Evolutionary conservation across 768 basidiomycete genomes (phyloP), one percentile per base, ranked within the genome.

Genomic region (Neoboletus magnificus): DNA sequence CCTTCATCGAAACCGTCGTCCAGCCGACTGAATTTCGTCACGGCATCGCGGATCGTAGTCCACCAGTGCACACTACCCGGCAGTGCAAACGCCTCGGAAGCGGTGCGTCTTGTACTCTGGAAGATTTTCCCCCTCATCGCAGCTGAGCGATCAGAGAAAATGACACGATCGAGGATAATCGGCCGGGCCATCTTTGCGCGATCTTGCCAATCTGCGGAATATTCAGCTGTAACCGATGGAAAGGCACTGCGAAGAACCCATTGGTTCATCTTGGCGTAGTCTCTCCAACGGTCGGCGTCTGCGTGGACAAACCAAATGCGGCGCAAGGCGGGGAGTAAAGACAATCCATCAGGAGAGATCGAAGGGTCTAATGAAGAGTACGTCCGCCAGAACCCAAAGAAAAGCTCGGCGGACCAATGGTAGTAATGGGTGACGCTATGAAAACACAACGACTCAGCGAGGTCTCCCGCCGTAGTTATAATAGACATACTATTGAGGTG

Each of bases 221-320:
- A 95, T 70, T 95, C 93, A 74, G 89, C 83, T 1, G 83, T 81
- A 51, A 84, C 76, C 3, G 86, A 89, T 2, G 94, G 94, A 70
- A 96, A 93, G 54, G 84, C 80, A 30, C 84, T 81, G 46, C 87
- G 86, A 25, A 91, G 76, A 45, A 94, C 82, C 79, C 83, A 91
- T 74, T 94, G 83, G 70, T 96, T 96, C 93, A 97, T 93, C 35
- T 78, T 74, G 7, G 94, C 85, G 59, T 94, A 93, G 72, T 97
- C 94, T 20, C 91, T 83, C 93, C 93, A 97, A 62, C 91, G 85
- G 48, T 77, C 80, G 12, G 84, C 82, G 60, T 87, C 84, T 13
- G 88, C 71, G 56, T 86, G 87, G 43, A 84, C 77, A 73, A 97
- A 93, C 61, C 92, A 71, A 61, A 94, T 74, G 13, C 89, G 87